Conservation (phyloP, 2,329 filamentous ascomycete species). For the Phialophora tarda region DNA sequence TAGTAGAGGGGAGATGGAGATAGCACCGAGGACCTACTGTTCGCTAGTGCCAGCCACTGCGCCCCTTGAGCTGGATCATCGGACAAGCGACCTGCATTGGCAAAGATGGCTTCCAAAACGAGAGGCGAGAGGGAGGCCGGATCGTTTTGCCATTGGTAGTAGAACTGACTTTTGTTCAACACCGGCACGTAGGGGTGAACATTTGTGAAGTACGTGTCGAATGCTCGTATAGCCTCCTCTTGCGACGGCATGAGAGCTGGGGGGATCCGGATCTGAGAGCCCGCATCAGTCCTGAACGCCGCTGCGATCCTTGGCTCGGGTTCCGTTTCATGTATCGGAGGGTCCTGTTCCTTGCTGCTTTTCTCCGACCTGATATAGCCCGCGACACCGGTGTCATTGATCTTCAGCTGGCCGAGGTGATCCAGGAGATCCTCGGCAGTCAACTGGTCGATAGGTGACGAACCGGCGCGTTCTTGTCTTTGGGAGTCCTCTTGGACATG, state of each 20-base stretch:
- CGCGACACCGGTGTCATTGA: slow-evolving; percentile 84
- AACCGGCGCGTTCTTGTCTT: slow-evolving; percentile 27
- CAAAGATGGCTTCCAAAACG: slow-evolving; percentile 87
- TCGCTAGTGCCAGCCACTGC: slow-evolving; percentile 90
- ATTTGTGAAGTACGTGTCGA: slow-evolving; percentile 86
- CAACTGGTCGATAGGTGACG: slow-evolving; percentile 62
- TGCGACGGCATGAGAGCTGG: slow-evolving; percentile 92
- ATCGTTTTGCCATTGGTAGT: slow-evolving; percentile 86
- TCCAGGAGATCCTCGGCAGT: slow-evolving; percentile 76
- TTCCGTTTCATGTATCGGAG: slow-evolving; percentile 70
- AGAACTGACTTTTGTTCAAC: slow-evolving; percentile 79
- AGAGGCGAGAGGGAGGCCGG: slow-evolving; percentile 86
- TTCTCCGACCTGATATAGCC: slow-evolving; percentile 79
- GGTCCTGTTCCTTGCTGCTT: slow-evolving; percentile 59
- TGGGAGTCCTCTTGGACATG: slow-evolving; percentile 24
- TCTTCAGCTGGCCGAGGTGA: slow-evolving; percentile 82
- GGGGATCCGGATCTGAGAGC: slow-evolving; percentile 82
- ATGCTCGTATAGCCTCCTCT: slow-evolving; percentile 79
- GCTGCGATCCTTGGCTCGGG: slow-evolving; percentile 71
- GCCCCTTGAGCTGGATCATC: slow-evolving; percentile 84
- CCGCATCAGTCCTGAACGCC: slow-evolving; percentile 70
- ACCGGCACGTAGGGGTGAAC: slow-evolving; percentile 94
- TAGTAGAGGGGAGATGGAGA: slow-evolving; percentile 22
- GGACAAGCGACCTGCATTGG: slow-evolving; percentile 81
- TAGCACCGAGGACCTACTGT: slow-evolving; percentile 62